Percentiles rank a stretch among this genome's conserved stretches.
phyloP scores from a whole-genome alignment of 306 rosid species.

The Vicia villosa region DNA sequence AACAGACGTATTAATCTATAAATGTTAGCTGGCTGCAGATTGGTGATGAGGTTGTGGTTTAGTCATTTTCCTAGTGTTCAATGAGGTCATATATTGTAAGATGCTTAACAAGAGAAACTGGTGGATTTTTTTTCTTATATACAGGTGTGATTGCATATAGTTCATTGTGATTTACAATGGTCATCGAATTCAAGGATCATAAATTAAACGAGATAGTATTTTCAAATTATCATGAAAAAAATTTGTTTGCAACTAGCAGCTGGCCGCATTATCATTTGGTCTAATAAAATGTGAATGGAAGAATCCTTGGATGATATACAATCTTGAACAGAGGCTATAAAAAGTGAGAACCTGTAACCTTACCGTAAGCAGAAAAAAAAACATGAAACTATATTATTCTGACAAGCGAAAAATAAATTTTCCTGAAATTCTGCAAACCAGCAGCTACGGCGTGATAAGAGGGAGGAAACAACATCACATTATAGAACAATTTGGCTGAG shows the following conservation, averaged over 20 bases:
- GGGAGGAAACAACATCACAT: constrained; percentile 59
- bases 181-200: constrained; percentile 17
- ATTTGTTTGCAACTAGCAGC: constrained; percentile 22
- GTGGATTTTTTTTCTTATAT: too few relatives aligned
- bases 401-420: constrained; percentile 33
- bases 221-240: constrained; percentile 17
- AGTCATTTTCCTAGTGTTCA: too few relatives aligned
- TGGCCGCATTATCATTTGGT: neutral
- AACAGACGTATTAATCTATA: neutral
- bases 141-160: neutral
- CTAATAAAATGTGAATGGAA: constrained; percentile 29
- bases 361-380: constrained; percentile 23
- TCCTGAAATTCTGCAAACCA: constrained; percentile 36
- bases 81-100: too few relatives aligned
- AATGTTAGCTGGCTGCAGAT: too few relatives aligned
- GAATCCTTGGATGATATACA: constrained; percentile 38
- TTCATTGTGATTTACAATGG: neutral
- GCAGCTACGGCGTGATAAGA: constrained; percentile 21
- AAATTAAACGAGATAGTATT: neutral
- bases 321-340: constrained; percentile 24
- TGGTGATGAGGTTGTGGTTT: too few relatives aligned
- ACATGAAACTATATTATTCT: constrained; percentile 39
- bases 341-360: constrained; percentile 27
- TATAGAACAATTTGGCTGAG: constrained; percentile 72
- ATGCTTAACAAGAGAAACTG: too few relatives aligned